Base-by-base conservation (phyloP, 805 yeast species). In the Saccharomycopsis fibuligera region DNA sequence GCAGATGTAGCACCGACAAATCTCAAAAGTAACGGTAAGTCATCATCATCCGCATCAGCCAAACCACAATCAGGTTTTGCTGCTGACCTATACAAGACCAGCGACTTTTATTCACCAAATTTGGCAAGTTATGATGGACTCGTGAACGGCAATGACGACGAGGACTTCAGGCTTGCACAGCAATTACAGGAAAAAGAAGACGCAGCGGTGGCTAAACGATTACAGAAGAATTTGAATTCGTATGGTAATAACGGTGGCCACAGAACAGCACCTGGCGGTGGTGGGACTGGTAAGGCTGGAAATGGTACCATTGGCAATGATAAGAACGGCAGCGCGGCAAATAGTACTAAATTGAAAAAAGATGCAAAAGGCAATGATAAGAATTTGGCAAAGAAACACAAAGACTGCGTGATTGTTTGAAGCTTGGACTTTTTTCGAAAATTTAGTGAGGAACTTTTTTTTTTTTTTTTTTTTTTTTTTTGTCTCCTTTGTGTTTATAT, bases 161-260 rank as follows among this genome's bases (percentile, higher is more conserved):
- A 71, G 36, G 75, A 72, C 47, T 73, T 69, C 53, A 69, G 67
- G 47, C 58, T 79, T 21, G 77, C 77, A 1, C 56, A 65, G 53
- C 58, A 60, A 30, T 56, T 72, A 43, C 86, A 81, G 57, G 77
- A 73, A 56, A 73, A 78, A 52, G 86, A 80, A 54, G 85, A 80
- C 57, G 66, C 66, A 30, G 68, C 62, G 41, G 70, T 70, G 42
- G 84, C 83, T 1, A 62, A 66, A 46, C 61, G 61, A 16, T 57
- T 76, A 44, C 78, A 76, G n/a, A 42, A 31, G 16, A 21, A 38
- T n/a, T n/a, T n/a, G n/a, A n/a, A n/a, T n/a, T n/a, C n/a, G n/a
- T n/a, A n/a, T n/a, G n/a, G n/a, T n/a, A n/a, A n/a, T n/a, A n/a
- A n/a, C n/a, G n/a, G n/a, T n/a, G n/a, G n/a, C n/a, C n/a, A n/a